These are phyloP conservation scores for Lepidium aucheri DNA, from an alignment of 345 rosid genomes.

Conservation along the genomic window DNA sequence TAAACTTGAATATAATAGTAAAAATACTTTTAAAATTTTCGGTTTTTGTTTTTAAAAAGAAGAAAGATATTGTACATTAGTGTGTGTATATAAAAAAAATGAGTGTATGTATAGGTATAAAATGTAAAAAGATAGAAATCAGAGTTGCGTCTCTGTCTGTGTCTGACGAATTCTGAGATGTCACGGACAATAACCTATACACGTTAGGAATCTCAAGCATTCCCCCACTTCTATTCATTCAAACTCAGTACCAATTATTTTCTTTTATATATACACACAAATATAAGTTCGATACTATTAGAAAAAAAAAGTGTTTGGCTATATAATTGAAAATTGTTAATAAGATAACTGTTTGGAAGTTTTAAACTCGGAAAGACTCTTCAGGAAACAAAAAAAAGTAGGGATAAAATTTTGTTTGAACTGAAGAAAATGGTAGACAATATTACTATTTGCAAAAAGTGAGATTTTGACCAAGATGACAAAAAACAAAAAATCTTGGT, in stretches of 20 bases:
- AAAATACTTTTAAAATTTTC: background rate
- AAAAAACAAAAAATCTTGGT: background rate
- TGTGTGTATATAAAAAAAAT: too few relatives aligned
- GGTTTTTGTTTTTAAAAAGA: too few relatives aligned
- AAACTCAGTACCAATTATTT: conserved; percentile 14
- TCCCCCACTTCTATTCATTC: conserved; percentile 11
- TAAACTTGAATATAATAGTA: too few relatives aligned
- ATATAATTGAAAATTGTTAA: background rate
- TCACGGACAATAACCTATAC: conserved; percentile 26
- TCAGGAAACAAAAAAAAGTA: background rate
- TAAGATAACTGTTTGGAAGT: background rate
- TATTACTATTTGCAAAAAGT: conserved; percentile 4
- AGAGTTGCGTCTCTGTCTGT: conserved; percentile 21
- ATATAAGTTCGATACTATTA: background rate
- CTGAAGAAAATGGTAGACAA: background rate
- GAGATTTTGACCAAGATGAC: conserved; percentile 3
- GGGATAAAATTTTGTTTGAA: background rate
- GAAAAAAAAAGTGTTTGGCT: background rate
- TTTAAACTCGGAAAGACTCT: background rate
- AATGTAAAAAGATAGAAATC: conserved; percentile 16
- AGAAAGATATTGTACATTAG: too few relatives aligned
- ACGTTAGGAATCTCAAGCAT: conserved; percentile 23
- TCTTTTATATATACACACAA: background rate
- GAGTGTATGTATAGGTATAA: background rate
- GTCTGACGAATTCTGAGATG: conserved; percentile 25